Evolutionary conservation across 2,329 filamentous ascomycete species (phyloP).

Genomic region (Amesomyces nigricolor): DNA sequence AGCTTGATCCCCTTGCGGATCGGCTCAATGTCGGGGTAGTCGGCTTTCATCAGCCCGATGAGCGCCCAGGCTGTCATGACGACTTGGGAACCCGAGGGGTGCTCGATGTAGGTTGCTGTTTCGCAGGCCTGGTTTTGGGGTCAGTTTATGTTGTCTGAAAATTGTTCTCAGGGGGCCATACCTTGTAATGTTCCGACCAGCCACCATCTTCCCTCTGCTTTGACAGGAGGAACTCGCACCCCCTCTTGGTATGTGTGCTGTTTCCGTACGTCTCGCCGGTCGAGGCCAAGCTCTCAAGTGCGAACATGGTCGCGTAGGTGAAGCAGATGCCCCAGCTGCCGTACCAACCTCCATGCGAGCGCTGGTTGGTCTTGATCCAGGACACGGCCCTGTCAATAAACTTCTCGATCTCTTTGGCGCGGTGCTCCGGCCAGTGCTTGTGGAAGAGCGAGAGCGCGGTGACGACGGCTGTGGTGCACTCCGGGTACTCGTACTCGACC

Average conservation of each 20-base stretch:
- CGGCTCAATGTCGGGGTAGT: conserved; percentile 68
- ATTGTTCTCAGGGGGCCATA: too few relatives aligned
- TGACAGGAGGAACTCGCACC: conserved; percentile 78
- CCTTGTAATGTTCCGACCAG: conserved; percentile 91
- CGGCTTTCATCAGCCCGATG: conserved; percentile 75
- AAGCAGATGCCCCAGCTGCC: conserved; percentile 98
- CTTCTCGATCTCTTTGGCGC: conserved; percentile 63
- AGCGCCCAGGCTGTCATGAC: conserved; percentile 92
- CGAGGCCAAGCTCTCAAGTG: conserved; percentile 75
- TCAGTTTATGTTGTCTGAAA: not conserved
- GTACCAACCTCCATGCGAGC: conserved; percentile 88
- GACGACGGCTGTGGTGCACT: conserved; percentile 93
- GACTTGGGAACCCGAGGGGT: conserved; percentile 71
- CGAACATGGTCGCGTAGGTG: conserved; percentile 96
- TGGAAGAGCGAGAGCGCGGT: conserved; percentile 80
- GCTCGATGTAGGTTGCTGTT: conserved; percentile 66
- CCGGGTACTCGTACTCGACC: conserved; percentile 97
- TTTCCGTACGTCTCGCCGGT: conserved; percentile 77
- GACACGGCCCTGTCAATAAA: conserved; percentile 69
- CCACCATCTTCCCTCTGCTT: conserved; percentile 86
- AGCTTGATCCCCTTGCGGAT: conserved; percentile 70
- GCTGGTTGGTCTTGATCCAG: conserved; percentile 78
- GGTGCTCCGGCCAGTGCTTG: conserved; percentile 75
- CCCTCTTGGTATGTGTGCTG: conserved; percentile 63
- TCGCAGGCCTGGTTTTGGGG: conserved; percentile 59